phyloP scores from a whole-genome alignment of 2,329 filamentous ascomycete genomes.

The Massarina eburnea region DNA sequence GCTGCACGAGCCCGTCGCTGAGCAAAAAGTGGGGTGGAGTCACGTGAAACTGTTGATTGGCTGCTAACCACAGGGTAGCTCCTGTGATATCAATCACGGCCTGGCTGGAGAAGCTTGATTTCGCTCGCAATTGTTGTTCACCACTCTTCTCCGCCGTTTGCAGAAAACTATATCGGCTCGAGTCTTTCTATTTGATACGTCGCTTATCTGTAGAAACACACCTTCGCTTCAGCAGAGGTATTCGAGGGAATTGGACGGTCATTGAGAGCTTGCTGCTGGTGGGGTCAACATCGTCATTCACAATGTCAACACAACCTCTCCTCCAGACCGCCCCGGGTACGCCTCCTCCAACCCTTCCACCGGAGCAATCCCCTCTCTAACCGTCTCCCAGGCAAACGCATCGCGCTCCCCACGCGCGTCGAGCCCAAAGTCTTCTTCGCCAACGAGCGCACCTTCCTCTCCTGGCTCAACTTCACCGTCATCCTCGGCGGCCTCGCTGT shows the following conservation, averaged over 20 bases:
- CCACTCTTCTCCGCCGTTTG: not conserved
- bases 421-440: constrained; percentile 99
- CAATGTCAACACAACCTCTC: constrained; percentile 89
- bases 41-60: constrained; percentile 22
- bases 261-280: not conserved
- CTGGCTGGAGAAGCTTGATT: not conserved
- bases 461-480: constrained; percentile 99
- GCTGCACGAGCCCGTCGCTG: too few species aligned
- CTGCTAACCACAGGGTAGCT: not conserved
- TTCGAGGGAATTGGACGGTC: not conserved
- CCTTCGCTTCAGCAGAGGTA: not conserved
- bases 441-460: constrained; percentile 98
- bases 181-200: too few species aligned
- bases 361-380: constrained; percentile 1
- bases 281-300: constrained; percentile 47
- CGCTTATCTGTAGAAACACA: too few species aligned
- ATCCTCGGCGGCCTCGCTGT: constrained; percentile 95
- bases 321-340: constrained; percentile 90
- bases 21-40: constrained; percentile 8
- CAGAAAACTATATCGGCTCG: not conserved
- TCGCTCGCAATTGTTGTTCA: not conserved
- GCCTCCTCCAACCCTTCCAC: constrained; percentile 22
- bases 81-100: not conserved
- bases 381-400: constrained; percentile 77
- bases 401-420: constrained; percentile 94